phyloP scores from a whole-genome alignment of 805 yeast genomes.

The Yamadazyma laniorum region DNA sequence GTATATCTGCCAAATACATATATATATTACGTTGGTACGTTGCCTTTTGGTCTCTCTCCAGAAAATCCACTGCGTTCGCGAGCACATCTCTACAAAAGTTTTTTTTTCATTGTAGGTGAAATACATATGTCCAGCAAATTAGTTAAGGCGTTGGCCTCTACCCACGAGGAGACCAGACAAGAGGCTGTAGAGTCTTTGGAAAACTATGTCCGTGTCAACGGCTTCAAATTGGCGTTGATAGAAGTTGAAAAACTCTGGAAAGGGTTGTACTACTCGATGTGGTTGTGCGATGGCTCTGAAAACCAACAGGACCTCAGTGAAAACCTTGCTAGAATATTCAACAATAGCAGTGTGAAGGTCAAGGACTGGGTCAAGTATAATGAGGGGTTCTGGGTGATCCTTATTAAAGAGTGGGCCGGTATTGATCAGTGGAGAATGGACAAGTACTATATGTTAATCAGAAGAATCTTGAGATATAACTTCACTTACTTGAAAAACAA shows the following conservation, averaged over 20 bases:
- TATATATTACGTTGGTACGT: no score
- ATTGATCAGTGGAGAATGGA: slow-evolving; percentile 87
- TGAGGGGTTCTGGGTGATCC: slow-evolving; percentile 77
- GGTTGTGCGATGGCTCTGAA: slow-evolving; percentile 92
- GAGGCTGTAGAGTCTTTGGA: slow-evolving; percentile 25
- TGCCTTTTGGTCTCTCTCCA: no score
- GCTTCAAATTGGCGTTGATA: slow-evolving; percentile 40
- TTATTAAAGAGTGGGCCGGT: slow-evolving; percentile 76
- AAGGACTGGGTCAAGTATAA: slow-evolving; percentile 42
- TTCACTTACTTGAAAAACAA: slow-evolving; percentile 53
- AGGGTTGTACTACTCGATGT: slow-evolving; percentile 93
- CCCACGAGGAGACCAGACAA: slow-evolving; percentile 71
- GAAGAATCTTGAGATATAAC: slow-evolving; percentile 69
- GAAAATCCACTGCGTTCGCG: no score
- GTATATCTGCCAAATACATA: background rate
- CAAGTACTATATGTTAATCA: slow-evolving; percentile 76
- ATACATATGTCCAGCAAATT: slow-evolving; percentile 38
- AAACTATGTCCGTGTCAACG: slow-evolving; percentile 27
- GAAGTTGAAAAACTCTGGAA: slow-evolving; percentile 89
- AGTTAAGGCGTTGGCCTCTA: slow-evolving; percentile 81
- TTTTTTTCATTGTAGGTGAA: no score
- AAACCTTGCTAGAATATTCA: slow-evolving; percentile 59
- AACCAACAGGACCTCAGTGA: slow-evolving; percentile 86
- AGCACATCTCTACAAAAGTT: slow-evolving; percentile 6
- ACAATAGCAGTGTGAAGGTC: slow-evolving; percentile 37